These are phyloP conservation scores for Hygrophorus pudorinus DNA, from an alignment of 768 basidiomycete species.

Conservation along the genomic window DNA sequence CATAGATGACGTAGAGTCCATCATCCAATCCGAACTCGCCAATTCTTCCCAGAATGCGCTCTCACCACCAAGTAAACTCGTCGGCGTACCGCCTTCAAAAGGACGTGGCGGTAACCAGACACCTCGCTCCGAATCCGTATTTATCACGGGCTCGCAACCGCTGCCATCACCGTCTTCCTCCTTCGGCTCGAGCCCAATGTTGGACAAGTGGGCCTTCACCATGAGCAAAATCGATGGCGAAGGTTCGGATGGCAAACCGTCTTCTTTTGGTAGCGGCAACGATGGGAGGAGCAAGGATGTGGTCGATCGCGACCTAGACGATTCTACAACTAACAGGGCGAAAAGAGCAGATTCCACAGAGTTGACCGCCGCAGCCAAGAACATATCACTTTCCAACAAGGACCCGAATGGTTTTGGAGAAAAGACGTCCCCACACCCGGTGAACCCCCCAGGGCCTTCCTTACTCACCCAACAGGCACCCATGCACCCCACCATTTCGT, in stretches of 20 bases:
- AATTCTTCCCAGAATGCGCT: conserved; percentile 32
- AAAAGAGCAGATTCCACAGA: conserved; percentile 21
- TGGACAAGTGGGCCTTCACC: conserved; percentile 85
- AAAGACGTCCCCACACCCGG: neutral
- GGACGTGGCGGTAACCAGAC: conserved; percentile 96
- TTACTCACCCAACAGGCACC: conserved; percentile 31
- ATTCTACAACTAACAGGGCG: conserved; percentile 12
- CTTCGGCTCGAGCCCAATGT: conserved; percentile 51
- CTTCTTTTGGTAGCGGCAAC: conserved; percentile 16
- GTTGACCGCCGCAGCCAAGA: conserved; percentile 28
- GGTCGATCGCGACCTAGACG: conserved; percentile 7
- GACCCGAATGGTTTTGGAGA: conserved; percentile 19
- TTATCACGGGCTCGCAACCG: conserved; percentile 91
- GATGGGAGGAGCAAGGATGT: neutral
- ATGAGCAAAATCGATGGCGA: conserved; percentile 82
- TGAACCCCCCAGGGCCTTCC: conserved; percentile 41
- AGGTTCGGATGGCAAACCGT: conserved; percentile 21
- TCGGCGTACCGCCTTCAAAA: conserved; percentile 89
- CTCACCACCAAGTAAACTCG: conserved; percentile 53
- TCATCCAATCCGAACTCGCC: conserved; percentile 78
- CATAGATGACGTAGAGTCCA: conserved; percentile 93
- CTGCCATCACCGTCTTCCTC: conserved; percentile 80
- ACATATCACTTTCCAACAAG: conserved; percentile 28
- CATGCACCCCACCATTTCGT: neutral
- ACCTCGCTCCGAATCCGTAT: conserved; percentile 62